These are phyloP conservation scores for Mortierella alpina DNA, from an alignment of 192 early-diverging fungal species.

Conservation along the genomic window DNA sequence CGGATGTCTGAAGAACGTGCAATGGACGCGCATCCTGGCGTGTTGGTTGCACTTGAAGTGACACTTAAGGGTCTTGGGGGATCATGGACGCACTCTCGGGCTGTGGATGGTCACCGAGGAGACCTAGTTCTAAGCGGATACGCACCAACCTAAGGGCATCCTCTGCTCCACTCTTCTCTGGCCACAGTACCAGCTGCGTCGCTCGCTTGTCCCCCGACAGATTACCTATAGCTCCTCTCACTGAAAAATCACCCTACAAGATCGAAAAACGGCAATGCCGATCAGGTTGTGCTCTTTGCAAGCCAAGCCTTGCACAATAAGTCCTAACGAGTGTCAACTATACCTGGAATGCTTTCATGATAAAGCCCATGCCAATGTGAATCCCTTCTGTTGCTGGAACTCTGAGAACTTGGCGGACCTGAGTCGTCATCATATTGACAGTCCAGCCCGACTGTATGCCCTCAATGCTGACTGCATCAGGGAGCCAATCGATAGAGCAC, in stretches of 20 bases:
- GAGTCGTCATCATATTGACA: conserved; percentile 5
- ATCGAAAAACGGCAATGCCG: no score
- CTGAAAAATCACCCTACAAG: not conserved
- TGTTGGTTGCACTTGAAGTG: no score
- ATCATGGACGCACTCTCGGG: not conserved
- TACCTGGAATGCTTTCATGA: conserved; percentile 12
- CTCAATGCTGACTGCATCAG: not conserved
- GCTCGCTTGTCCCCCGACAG: conserved; percentile 9
- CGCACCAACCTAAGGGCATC: not conserved
- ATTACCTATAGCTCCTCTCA: conserved; percentile 5
- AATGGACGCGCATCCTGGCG: not conserved
- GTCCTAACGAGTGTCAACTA: no score
- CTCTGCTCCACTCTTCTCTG: not conserved
- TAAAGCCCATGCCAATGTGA: conserved; percentile 14
- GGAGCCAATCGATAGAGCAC: conserved; percentile 20
- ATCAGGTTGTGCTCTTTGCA: not conserved
- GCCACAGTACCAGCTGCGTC: conserved; percentile 5
- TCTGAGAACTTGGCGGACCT: conserved; percentile 29
- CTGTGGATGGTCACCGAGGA: conserved; percentile 1
- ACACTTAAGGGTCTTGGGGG: no score
- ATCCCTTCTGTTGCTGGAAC: conserved; percentile 28
- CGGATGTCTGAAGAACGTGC: not conserved
- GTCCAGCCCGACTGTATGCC: not conserved
- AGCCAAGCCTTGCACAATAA: not conserved
- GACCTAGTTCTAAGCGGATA: conserved; percentile 12